A percentile compares a stretch with the other conserved stretches of the same genome.
phyloP scores from a whole-genome alignment of 345 rosid genomes.

The Cardiospermum halicacabum region DNA sequence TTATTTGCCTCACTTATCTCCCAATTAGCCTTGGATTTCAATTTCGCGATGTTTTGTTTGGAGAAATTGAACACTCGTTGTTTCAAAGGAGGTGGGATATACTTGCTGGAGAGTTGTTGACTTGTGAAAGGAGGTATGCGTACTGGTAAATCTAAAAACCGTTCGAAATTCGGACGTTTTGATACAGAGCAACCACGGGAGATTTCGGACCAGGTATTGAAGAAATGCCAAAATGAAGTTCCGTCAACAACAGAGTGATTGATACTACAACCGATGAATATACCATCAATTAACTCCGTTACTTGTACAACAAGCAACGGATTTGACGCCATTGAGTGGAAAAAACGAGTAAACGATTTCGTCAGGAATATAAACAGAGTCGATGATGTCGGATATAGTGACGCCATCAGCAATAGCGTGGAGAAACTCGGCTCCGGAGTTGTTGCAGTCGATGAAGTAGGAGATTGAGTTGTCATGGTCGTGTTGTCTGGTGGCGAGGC shows the following conservation, averaged over 20 bases:
- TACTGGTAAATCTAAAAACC: slow-evolving; percentile 18
- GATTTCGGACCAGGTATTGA: slow-evolving; percentile 38
- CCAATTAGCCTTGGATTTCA: slow-evolving; percentile 32
- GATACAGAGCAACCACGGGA: slow-evolving; percentile 11
- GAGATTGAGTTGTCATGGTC: slow-evolving; percentile 28
- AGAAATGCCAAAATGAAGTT: slow-evolving; percentile 31
- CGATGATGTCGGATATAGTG: slow-evolving; percentile 23
- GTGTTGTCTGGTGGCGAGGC: slow-evolving; percentile 26
- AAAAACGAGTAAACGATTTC: slow-evolving; percentile 15
- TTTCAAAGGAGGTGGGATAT: slow-evolving; percentile 7
- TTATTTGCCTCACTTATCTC: slow-evolving; percentile 8
- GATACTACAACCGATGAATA: slow-evolving; percentile 18
- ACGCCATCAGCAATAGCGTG: slow-evolving; percentile 30
- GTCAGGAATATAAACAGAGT: slow-evolving; percentile 20
- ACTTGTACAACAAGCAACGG: slow-evolving; percentile 29
- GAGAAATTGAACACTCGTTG: slow-evolving; percentile 30
- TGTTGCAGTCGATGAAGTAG: slow-evolving; percentile 33
- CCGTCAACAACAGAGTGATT: slow-evolving; percentile 32
- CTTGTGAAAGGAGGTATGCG: slow-evolving; percentile 20
- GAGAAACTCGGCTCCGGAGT: slow-evolving; percentile 36
- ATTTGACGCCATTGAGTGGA: slow-evolving; percentile 22
- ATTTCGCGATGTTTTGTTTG: slow-evolving; percentile 13
- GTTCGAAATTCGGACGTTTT: slow-evolving; percentile 14
- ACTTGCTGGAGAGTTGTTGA: not conserved
- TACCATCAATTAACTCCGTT: slow-evolving; percentile 30